Conservation (phyloP, 2,329 filamentous ascomycete species). For the Diatrype stigma region DNA sequence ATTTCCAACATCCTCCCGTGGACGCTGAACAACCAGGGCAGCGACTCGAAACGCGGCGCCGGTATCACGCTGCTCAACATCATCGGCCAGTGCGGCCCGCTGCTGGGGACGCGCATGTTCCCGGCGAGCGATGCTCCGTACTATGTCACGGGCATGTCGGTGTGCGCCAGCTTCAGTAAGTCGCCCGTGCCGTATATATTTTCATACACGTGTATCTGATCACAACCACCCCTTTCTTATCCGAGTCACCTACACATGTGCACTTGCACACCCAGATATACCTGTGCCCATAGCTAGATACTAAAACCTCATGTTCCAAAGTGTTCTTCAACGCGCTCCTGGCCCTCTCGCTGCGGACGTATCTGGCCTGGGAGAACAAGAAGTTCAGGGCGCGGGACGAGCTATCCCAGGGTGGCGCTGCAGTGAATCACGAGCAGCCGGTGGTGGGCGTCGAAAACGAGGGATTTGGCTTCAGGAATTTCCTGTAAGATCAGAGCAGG, state of each 20-base stretch:
- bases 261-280: too few species aligned
- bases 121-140: conserved; percentile 37
- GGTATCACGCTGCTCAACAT: conserved; percentile 60
- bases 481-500: conserved; percentile 10
- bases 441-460: conserved; percentile 16
- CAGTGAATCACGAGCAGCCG: conserved; percentile 6
- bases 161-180: conserved; percentile 27
- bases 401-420: conserved; percentile 15
- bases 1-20: conserved; percentile 68
- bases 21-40: conserved; percentile 64
- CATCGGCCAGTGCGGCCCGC: conserved; percentile 56
- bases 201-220: background rate
- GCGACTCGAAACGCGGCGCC: conserved; percentile 59
- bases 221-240: too few species aligned
- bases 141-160: conserved; percentile 34
- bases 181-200: background rate
- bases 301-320: too few species aligned
- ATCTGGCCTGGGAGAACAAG: conserved; percentile 30
- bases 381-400: conserved; percentile 27
- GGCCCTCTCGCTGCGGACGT: conserved; percentile 27
- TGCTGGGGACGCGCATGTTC: conserved; percentile 62
- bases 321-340: conserved; percentile 37
- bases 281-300: too few species aligned
- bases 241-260: too few species aligned
- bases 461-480: conserved; percentile 21